A percentile compares a stretch with the other conserved stretches of the same genome.
phyloP scores from a whole-genome alignment of 306 rosid species.

The Cajanus cajan region DNA sequence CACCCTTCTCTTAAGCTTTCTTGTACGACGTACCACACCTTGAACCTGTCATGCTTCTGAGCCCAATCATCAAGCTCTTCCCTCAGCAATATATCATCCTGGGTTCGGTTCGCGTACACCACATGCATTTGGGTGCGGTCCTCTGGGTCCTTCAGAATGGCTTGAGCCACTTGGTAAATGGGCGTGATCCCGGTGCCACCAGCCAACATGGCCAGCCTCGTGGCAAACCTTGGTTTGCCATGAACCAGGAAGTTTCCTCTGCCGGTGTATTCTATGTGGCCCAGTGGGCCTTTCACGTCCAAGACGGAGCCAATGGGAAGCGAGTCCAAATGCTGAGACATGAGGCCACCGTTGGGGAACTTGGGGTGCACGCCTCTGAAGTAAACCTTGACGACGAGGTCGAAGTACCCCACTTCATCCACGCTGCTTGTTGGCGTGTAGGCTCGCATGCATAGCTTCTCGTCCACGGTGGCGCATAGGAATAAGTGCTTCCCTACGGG shows the following conservation, averaged over 20 bases:
- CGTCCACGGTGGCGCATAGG: slow-evolving; percentile 53
- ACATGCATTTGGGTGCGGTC: slow-evolving; percentile 76
- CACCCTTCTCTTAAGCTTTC: slow-evolving; percentile 56
- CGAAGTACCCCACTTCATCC: slow-evolving; percentile 68
- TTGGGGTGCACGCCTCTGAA: slow-evolving; percentile 65
- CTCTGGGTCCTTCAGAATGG: slow-evolving; percentile 64
- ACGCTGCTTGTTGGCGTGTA: slow-evolving; percentile 68
- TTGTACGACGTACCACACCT: slow-evolving; percentile 79
- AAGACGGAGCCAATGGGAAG: slow-evolving; percentile 44
- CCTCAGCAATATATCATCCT: slow-evolving; percentile 70
- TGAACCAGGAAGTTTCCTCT: slow-evolving; percentile 59
- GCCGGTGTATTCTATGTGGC: slow-evolving; percentile 76
- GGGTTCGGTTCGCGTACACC: slow-evolving; percentile 73
- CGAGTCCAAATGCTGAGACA: slow-evolving; percentile 70
- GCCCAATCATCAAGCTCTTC: slow-evolving; percentile 79
- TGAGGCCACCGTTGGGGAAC: slow-evolving; percentile 72
- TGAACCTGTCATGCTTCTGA: slow-evolving; percentile 44
- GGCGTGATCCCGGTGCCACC: slow-evolving; percentile 94
- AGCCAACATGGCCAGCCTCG: slow-evolving; percentile 66
- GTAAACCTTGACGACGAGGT: slow-evolving; percentile 70
- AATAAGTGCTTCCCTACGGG: slow-evolving; percentile 84
- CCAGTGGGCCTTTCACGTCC: slow-evolving; percentile 84
- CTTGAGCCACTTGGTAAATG: slow-evolving; percentile 73
- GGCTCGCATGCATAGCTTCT: slow-evolving; percentile 84
- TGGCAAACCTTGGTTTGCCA: slow-evolving; percentile 55